Base-by-base conservation (phyloP, 768 basidiomycete species). In the Xerocomus brunneocitrinus region DNA sequence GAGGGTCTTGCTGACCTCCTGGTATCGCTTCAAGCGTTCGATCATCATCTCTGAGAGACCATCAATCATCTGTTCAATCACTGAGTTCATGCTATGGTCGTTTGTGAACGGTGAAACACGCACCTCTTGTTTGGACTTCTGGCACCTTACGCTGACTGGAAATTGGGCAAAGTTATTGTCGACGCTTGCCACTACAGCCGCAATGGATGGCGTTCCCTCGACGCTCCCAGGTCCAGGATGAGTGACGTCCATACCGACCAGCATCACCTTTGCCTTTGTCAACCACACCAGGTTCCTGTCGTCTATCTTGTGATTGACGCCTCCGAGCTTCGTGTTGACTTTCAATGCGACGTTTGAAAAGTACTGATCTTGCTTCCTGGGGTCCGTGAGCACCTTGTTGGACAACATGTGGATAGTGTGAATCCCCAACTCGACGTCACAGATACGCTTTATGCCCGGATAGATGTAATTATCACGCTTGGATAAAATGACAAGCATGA, bases 191-290 rank as follows among this genome's bases (percentile, higher is more conserved):
- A 92, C 91, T 9, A 92, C 85, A 0, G 89, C 90, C 0, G 87
- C 88, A 41, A 93, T 86, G 0, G 88, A 90, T 3, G 91, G 91
- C 1, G 89, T 84, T 3, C 90, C 91, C 3, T 76, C 76, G 47
- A 74, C 65, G 58, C 85, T 87, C 6, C 71, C 77, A 1, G 86
- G 85, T 2, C 86, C 79, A 4, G 89, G 87, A 57, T 92, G 89
- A 0, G 88, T 91, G 0, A 90, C 88, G 62, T 92, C 89, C 57
- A 90, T 88, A 0, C 91, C 91, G 3, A 93, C 83, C 63, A 93
- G 71, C 85, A 93, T 92, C 9, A 90, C 91, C 49, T 77, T 77
- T 58, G 76, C 75, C 66, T 79, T 79, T 1, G 67, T 80, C 44
- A 91, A 69, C 89, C 89, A 91, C 35, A 55, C 60, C 77, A 85